Percentiles rank a stretch among this genome's conserved stretches.
phyloP scores from a whole-genome alignment of 306 rosid genomes.

The Prunus mira region DNA sequence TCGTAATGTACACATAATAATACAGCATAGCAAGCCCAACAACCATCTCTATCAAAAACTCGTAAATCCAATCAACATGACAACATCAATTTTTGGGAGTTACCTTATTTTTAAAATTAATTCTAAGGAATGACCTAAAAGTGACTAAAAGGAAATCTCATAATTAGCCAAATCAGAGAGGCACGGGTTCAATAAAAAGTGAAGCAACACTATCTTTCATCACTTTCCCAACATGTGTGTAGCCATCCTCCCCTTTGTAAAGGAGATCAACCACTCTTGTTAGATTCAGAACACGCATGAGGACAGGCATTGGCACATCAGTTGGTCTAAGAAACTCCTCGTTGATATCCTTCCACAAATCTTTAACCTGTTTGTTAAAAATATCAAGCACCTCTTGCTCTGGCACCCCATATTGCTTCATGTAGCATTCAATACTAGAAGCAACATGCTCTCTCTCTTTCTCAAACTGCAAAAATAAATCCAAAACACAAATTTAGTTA shows the following conservation, averaged over 20 bases:
- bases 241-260: background rate
- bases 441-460: constrained; percentile 11
- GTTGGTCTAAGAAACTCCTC: background rate
- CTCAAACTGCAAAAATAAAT: background rate
- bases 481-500: too few relatives aligned
- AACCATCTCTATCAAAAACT: too few relatives aligned
- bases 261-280: background rate
- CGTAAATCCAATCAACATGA: too few relatives aligned
- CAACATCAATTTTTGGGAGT: too few relatives aligned
- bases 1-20: too few relatives aligned
- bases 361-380: background rate
- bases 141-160: background rate
- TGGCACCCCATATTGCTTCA: constrained; percentile 10
- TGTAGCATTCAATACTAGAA: background rate
- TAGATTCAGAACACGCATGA: background rate
- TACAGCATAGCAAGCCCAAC: too few relatives aligned
- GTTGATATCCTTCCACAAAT: constrained; percentile 12
- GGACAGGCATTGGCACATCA: background rate
- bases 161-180: background rate
- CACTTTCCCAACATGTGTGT: constrained; percentile 1
- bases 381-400: background rate
- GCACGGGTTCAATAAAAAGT: constrained; percentile 3
- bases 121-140: too few relatives aligned
- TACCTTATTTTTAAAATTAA: too few relatives aligned
- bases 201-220: background rate